Evolutionary conservation across 2,329 filamentous ascomycete genomes (phyloP).

Genomic region (Podosphaera fusca): DNA sequence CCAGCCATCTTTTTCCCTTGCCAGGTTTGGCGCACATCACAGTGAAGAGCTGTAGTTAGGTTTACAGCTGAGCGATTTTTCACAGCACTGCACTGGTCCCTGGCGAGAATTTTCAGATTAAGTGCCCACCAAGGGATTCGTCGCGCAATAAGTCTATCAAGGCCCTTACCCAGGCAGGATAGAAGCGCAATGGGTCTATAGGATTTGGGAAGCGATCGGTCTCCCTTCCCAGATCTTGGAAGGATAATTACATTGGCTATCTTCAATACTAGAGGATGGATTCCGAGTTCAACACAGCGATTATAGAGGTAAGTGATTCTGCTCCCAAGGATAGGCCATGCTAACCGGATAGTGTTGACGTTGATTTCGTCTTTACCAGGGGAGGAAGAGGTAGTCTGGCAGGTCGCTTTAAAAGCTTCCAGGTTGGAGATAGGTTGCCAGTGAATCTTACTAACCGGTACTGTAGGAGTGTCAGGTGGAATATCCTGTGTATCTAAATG

Average conservation of each 20-base stretch:
- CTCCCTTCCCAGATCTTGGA: not conserved
- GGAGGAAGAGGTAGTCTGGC: not conserved
- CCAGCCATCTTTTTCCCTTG: too few relatives aligned
- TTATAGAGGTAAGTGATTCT: not conserved
- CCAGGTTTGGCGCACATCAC: not conserved
- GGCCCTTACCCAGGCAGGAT: too few relatives aligned
- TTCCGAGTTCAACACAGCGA: not conserved
- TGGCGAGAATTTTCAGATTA: too few relatives aligned
- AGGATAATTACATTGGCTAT: conserved; percentile 1
- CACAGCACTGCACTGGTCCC: not conserved
- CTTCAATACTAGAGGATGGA: not conserved
- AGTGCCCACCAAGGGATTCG: too few relatives aligned
- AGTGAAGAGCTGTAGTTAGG: not conserved
- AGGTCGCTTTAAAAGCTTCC: not conserved
- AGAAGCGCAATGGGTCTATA: too few relatives aligned
- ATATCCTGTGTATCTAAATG: too few relatives aligned
- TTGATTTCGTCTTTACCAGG: not conserved
- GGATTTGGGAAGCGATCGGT: not conserved
- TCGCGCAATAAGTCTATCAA: too few relatives aligned
- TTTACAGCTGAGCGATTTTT: not conserved
- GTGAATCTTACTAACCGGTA: too few relatives aligned
- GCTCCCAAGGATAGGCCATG: not conserved
- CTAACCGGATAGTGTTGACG: not conserved
- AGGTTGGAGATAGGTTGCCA: not conserved
- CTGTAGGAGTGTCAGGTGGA: too few relatives aligned